Percentiles rank a stretch among this genome's conserved stretches.
phyloP scores from a whole-genome alignment of 192 early-diverging fungal species.

The Entomortierella chlamydospora region DNA sequence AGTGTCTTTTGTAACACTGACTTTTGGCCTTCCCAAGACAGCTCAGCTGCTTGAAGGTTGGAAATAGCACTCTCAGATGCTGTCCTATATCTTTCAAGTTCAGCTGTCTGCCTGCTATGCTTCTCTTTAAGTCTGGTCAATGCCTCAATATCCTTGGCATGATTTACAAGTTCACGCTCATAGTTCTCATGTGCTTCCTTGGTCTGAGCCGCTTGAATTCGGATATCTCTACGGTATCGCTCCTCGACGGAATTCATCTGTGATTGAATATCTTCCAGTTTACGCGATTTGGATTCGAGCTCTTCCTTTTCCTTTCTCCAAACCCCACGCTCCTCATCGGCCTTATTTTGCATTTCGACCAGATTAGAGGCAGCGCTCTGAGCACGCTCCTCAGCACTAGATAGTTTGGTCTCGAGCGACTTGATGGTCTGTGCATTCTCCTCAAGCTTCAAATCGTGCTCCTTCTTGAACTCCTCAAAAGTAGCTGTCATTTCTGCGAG shows the following conservation, averaged over 20 bases:
- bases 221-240: constrained; percentile 63
- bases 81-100: constrained; percentile 36
- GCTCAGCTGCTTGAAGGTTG: constrained; percentile 55
- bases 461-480: constrained; percentile 75
- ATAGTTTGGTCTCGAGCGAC: constrained; percentile 46
- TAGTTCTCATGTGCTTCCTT: constrained; percentile 74
- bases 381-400: constrained; percentile 39
- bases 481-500: constrained; percentile 71
- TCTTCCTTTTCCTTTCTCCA: constrained; percentile 50
- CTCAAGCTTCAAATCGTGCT: constrained; percentile 55
- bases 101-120: constrained; percentile 34
- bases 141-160: constrained; percentile 68
- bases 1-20: constrained; percentile 55
- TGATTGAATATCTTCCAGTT: constrained; percentile 26
- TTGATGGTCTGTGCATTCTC: constrained; percentile 41
- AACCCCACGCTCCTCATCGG: constrained; percentile 55
- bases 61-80: constrained; percentile 57
- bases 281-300: constrained; percentile 41
- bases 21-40: constrained; percentile 61
- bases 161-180: constrained; percentile 73
- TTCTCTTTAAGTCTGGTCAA: constrained; percentile 43
- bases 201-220: constrained; percentile 58
- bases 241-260: constrained; percentile 56
- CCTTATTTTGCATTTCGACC: constrained; percentile 59
- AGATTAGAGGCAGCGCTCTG: constrained; percentile 34